A percentile compares a stretch with the other conserved stretches of the same genome.
Conservation (phyloP, 768 basidiomycete species). For the Boletus vermiculosoides region DNA sequence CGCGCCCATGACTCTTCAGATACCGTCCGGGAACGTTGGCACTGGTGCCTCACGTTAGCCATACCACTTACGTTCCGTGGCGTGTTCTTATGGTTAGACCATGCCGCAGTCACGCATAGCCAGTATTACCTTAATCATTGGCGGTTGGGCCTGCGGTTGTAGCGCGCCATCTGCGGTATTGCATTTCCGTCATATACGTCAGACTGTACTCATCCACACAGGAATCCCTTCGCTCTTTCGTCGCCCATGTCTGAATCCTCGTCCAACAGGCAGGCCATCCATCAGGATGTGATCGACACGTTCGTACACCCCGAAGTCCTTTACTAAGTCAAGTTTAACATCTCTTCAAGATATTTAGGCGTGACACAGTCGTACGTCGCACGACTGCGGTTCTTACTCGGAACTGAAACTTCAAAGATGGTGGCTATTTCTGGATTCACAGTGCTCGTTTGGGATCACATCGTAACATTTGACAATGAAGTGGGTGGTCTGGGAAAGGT, state of each 20-base stretch:
- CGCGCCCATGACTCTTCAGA: background rate
- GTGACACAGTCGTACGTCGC: constrained; percentile 10
- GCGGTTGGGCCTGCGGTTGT: background rate
- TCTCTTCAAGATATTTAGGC: background rate
- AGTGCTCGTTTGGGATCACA: constrained; percentile 49
- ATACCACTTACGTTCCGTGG: background rate
- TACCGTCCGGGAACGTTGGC: background rate
- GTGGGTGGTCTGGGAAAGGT: constrained; percentile 17
- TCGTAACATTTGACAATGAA: constrained; percentile 39
- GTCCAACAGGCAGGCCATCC: background rate
- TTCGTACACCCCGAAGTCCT: background rate
- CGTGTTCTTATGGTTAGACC: background rate
- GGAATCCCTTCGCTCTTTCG: background rate
- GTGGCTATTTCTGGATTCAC: constrained; percentile 53
- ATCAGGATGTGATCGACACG: background rate
- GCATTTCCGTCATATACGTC: constrained; percentile 1
- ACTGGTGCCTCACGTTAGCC: background rate
- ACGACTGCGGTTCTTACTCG: background rate
- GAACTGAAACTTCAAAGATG: constrained; percentile 35
- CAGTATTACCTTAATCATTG: background rate
- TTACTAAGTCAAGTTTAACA: background rate
- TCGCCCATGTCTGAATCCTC: constrained; percentile 3
- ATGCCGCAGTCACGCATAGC: background rate
- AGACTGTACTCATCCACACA: background rate
- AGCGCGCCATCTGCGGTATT: background rate